Base-by-base conservation (phyloP, 768 basidiomycete genomes). In the Terana coerulea region DNA sequence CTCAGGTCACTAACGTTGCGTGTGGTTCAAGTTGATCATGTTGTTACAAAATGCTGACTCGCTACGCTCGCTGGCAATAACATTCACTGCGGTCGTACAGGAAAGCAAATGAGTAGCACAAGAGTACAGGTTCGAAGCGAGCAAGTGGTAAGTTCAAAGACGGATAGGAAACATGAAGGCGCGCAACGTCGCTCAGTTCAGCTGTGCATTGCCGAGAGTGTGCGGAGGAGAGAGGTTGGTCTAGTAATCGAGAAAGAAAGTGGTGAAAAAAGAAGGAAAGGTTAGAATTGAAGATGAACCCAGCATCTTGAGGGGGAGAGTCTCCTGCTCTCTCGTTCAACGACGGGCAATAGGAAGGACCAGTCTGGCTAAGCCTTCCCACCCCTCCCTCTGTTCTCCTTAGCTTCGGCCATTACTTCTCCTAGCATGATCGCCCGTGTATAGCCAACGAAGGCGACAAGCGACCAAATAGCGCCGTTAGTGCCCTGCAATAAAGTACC, bases 401-500 rank as follows among this genome's bases (percentile, higher is more conserved):
- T 84, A 36, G 81, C 79, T 56, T 78, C 84, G 49, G 72, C 75
- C 72, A 90, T 85, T 48, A 63, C 72, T 70, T 94, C 91, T 61
- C 84, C 87, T 17, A 79, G 73, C 54, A 76, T 65, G 35, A 83
- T 71, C 11, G 90, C 88, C 49, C 83, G 78, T 12, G 69, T 67
- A 60, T 91, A 95, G 61, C 83, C 83, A 49, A 75, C 55, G 22
- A 78, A 73, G 15, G 89, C 86, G 60, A 91, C 77, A 44, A 90
- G 61, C 21, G 88, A 91, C 76, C 83, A 97, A 44, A 95, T 67
- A 11, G 85, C 83, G 24, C 82, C 86, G 61, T 92, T 92, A 29
- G 88, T 88, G 36, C 91, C 92, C 90, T 94, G 52, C 19, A 15
- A 7, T 7, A 2, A n/a, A 35, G 14, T 10, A 14, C 10, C n/a